These are phyloP conservation scores for Grosmannia clavigera DNA, from an alignment of 2,329 filamentous ascomycete genomes.

Conservation along the genomic window DNA sequence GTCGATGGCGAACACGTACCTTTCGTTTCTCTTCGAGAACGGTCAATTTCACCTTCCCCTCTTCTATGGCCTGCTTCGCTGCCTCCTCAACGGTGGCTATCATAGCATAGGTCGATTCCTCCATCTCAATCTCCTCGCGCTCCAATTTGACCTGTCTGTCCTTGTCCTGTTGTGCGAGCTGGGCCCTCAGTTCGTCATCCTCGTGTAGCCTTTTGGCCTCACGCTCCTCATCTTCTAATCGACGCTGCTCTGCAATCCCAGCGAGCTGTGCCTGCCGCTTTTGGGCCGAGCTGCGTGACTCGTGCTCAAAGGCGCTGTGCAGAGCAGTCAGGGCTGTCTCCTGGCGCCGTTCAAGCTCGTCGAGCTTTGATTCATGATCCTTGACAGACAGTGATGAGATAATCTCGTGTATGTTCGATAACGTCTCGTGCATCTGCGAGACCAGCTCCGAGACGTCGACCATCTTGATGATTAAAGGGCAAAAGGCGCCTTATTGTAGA, in stretches of 20 bases:
- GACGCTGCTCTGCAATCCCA: constrained; percentile 22
- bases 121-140: constrained; percentile 18
- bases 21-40: constrained; percentile 22
- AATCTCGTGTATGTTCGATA: constrained; percentile 26
- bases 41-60: constrained; percentile 20
- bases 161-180: constrained; percentile 19
- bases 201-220: constrained; percentile 22
- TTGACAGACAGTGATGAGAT: constrained; percentile 21
- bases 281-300: constrained; percentile 18
- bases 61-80: constrained; percentile 17
- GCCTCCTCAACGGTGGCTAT: constrained; percentile 23
- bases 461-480: constrained; percentile 8
- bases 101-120: constrained; percentile 23
- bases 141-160: constrained; percentile 19
- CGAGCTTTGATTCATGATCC: constrained; percentile 23
- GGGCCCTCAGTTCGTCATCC: constrained; percentile 21
- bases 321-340: constrained; percentile 22
- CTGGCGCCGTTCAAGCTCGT: constrained; percentile 26
- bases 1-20: constrained; percentile 10
- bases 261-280: constrained; percentile 20
- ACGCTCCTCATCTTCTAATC: constrained; percentile 29
- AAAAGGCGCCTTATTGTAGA: background rate
- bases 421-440: constrained; percentile 29
- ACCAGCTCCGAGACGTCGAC: constrained; percentile 25
- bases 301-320: constrained; percentile 18